phyloP scores from a whole-genome alignment of 2,329 filamentous ascomycete species.

The Colletotrichum liriopes region DNA sequence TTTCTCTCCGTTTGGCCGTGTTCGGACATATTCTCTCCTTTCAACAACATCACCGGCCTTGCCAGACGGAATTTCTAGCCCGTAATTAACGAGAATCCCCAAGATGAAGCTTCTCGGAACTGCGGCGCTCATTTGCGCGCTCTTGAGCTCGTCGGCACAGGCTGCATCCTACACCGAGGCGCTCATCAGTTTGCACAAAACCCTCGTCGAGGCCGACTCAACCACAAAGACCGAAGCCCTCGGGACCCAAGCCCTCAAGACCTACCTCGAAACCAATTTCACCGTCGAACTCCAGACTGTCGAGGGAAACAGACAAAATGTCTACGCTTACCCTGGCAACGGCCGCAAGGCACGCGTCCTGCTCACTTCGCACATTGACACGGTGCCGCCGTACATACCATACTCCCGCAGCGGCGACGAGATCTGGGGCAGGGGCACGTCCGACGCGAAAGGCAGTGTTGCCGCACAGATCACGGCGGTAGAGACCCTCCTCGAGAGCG shows the following conservation, averaged over 20 bases:
- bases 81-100: background rate
- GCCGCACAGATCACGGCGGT: slow-evolving; percentile 83
- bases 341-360: slow-evolving; percentile 71
- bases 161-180: slow-evolving; percentile 58
- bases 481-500: slow-evolving; percentile 64
- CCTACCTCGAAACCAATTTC: slow-evolving; percentile 70
- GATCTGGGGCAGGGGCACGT: slow-evolving; percentile 81
- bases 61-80: background rate
- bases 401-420: slow-evolving; percentile 71
- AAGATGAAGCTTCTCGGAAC: background rate
- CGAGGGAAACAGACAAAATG: slow-evolving; percentile 74
- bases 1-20: background rate
- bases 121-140: background rate
- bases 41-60: background rate
- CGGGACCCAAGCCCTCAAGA: slow-evolving; percentile 77
- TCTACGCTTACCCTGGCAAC: slow-evolving; percentile 76
- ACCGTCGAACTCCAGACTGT: slow-evolving; percentile 58
- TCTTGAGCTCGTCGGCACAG: slow-evolving; percentile 26
- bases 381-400: slow-evolving; percentile 80
- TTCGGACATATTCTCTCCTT: background rate
- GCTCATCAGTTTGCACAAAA: slow-evolving; percentile 82
- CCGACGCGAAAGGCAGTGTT: slow-evolving; percentile 79
- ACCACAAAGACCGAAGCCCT: slow-evolving; percentile 78
- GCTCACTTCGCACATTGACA: slow-evolving; percentile 86
- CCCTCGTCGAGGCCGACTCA: slow-evolving; percentile 81